Evolutionary conservation across 2,329 filamentous ascomycete species (phyloP), one percentile per base, ranked within the genome.

Genomic region (Beauveria varroae): DNA sequence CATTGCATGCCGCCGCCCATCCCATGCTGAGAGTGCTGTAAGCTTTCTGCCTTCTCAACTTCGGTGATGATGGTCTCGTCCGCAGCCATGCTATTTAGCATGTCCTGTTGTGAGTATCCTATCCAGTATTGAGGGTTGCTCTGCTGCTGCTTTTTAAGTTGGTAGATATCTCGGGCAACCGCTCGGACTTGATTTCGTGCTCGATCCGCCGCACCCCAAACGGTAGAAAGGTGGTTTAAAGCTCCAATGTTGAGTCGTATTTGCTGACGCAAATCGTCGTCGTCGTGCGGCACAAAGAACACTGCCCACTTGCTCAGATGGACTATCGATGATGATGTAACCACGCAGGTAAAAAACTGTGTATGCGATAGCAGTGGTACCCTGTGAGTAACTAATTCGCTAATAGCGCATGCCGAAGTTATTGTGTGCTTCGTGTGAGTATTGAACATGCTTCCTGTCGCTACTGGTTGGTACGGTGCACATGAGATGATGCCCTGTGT

Each of bases 341-440:
- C 78, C 44, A 89, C 87, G 70, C 90, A 95, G 40, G 88, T 90
- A 75, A 95, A 92, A 74, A 93, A 93, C 62, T 91, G 90, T 0
- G 86, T 92, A 74, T 96, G 91, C 37, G 84, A 85, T 5, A 87
- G 80, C 2, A 93, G 77, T 0, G 86, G 82, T 5, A 87, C 85
- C 0, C 90, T 89, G 51, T 96, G 84, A 1, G 88, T 88, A 54
- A 91, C 85, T 66, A 93, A 80, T 65, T 85, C 83, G 63, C 88
- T 89, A 64, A 96, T 88, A 58, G 89, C 87, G 66, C 87, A 87
- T 0, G 93, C 91, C 0, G 90, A 89, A 34, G 86, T 84, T 63
- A 96, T 84, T 7, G 90, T 91, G 74, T 96, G 93, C 60, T 85
- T 85, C 1, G 91, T 92, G 74, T 96, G 90, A 18, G 77, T 79